Evolutionary conservation across 495 filamentous ascomycete species (phyloP), one percentile per base, ranked within the genome.

Genomic region (Acidomyces sp.): DNA sequence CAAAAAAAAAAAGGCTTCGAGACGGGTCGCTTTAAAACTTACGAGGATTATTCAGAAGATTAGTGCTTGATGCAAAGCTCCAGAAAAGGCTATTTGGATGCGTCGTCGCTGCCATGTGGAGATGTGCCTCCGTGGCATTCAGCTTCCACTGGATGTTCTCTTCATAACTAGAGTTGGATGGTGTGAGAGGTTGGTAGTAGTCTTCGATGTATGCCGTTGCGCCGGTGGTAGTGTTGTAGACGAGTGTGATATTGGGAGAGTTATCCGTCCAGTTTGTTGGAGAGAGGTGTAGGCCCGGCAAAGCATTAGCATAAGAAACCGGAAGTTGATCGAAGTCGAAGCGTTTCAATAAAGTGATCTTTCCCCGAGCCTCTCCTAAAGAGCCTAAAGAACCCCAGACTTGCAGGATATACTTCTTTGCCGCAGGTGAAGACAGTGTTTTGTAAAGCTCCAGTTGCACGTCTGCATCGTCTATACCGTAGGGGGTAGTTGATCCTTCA

Each of bases 11-110:
- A n/a, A n/a, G n/a, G n/a, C n/a, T n/a, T n/a, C n/a, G n/a, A n/a
- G n/a, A n/a, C n/a, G n/a, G n/a, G n/a, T n/a, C n/a, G n/a, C n/a
- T n/a, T n/a, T n/a, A n/a, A n/a, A n/a, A n/a, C n/a, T n/a, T n/a
- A n/a, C n/a, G n/a, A n/a, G 66, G 67, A 0, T 45, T 39, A 37
- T 69, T 62, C 12, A 44, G 46, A 10, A 58, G 58, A 41, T 69
- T 62, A 24, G 63, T 62, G 22, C 61, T 63, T 0, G 60, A 66
- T 0, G 68, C 59, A 37, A 68, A 74, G 0, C 59, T 68, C 56
- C 70, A 69, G 40, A 67, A 72, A 25, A 74, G 43, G 33, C 53
- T 57, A 35, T 65, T 58, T 7, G 49, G 44, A n/a, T 52, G 44
- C 2, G 25, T 33, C 0, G 29, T 53, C 1, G 59, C 50, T 0